These are phyloP conservation scores for Colletotrichum tropicale DNA, from an alignment of 2,329 filamentous ascomycete genomes.

Conservation along the genomic window DNA sequence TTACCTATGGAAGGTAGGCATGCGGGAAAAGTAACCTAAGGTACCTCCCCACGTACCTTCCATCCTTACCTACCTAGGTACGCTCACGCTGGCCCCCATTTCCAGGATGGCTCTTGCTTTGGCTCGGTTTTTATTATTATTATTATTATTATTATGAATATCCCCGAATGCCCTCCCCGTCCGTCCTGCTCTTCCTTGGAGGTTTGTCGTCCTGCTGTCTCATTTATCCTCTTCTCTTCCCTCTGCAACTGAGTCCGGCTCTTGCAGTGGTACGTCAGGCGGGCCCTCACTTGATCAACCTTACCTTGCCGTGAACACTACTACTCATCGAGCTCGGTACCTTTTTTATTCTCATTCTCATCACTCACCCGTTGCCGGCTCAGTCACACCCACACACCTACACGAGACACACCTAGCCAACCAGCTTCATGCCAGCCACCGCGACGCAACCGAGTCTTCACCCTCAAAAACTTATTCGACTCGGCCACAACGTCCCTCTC, in stretches of 20 bases:
- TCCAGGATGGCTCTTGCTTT: not conserved
- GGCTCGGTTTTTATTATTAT: not conserved
- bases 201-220: not conserved
- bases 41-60: not conserved
- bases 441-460: not conserved
- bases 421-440: not conserved
- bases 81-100: not conserved
- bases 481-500: not conserved
- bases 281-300: constrained; percentile 3
- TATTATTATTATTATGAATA: constrained; percentile 10
- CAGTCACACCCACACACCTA: not conserved
- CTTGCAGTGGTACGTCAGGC: constrained; percentile 5
- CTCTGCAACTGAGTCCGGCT: not conserved
- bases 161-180: constrained; percentile 13
- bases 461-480: not conserved
- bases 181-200: not conserved
- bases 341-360: not conserved
- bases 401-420: not conserved
- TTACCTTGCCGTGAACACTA: not conserved
- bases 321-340: not conserved
- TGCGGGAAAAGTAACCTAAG: not conserved
- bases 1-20: too few relatives aligned
- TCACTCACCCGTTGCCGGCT: not conserved
- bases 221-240: not conserved
- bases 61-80: not conserved